Base-by-base conservation (phyloP, 495 filamentous ascomycete genomes). In the Aspergillus asperescens region DNA sequence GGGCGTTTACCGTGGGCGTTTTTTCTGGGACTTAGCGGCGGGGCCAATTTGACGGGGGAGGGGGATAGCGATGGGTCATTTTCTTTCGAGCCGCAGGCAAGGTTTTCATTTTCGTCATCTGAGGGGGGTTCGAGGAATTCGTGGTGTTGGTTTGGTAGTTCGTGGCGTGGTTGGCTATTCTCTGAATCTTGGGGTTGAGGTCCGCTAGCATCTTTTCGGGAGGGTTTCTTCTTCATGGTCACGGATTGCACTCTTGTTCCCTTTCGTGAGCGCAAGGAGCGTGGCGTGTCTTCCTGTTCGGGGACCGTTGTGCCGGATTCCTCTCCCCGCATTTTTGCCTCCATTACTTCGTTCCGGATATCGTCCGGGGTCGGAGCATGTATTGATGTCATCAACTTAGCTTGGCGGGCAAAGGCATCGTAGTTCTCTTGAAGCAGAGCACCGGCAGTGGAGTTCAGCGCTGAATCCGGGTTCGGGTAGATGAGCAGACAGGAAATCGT, bases 401-500 rank as follows among this genome's bases (percentile, higher is more conserved):
- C 85, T 54, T 85, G 74, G 39, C 77, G 73, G 43, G 77, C 72
- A 62, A 81, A 88, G 3, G 70, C 74, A 10, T 71, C 73, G 52
- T 80, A 87, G 51, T 86, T 81, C 28, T 86, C 84, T 45, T 78
- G 75, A 2, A 85, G 71, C 43, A 87, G 58, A 15, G 76, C 72
- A 4, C 84, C 84, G 5, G 85, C 82, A 12, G 76, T 72, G 10
- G 81, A 79, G 59, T 88, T 88, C 35, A 88, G 72, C 9, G 84
- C 82, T 29, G 82, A 86, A 54, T 83, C 83, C 1, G 84, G 84
- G 58, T 88, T 88, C 6, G 85, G 85, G 42, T 84, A 75, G 44
- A 88, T 83, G n/a, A 88, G 72, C 29, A 88, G 74, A 66, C 85
- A 88, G 4, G 76, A 80, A 34, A 88, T 86, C 0, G 83, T 86